Base-by-base conservation (phyloP, 2,329 filamentous ascomycete genomes). In the Penicillium sp. region DNA sequence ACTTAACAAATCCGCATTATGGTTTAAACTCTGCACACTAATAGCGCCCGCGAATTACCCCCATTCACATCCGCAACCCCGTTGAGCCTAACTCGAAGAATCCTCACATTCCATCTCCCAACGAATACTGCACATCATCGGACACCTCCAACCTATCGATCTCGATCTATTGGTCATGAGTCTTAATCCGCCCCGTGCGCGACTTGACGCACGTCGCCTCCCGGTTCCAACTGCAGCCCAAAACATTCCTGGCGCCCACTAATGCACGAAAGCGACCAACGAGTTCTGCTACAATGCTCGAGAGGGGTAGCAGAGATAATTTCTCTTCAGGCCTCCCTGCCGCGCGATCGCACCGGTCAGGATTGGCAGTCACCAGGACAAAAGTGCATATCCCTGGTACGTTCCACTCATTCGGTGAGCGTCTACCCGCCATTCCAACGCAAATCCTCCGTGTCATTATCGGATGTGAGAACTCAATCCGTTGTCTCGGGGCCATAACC, bases 151-250 rank as follows among this genome's bases (percentile, higher is more conserved):
- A 13, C 19, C 40, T 36, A 44, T 34, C 16, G 29, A 52, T 56
- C 48, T 50, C 28, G 51, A 52, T 53, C 33, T 39, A 47, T 52
- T 11, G 37, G 52, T 62, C 58, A 62, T 58, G 50, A 56, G 60
- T 44, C 48, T 49, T 39, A 39, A 21, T 18, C 24, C 29, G 45
- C 51, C 56, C 48, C 50, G 52, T 40, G 48, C 47, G n/a, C 36
- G 26, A 39, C 37, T 14, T 16, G 21, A 44, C 24, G 37, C 51
- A 52, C 43, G 13, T 50, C 47, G 40, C 43, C 44, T 44, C 6
- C 28, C 49, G 37, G 47, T 23, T 49, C 29, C 19, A 48, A 2
- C n/a, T 56, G 52, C 33, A 49, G 47, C 37, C 47, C 49, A 52
- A 64, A 60, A 60, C 51, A 49, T 53, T 51, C 39, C 28, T 55